Evolutionary conservation across 805 yeast species (phyloP).

Genomic region (Alloascoidea africana): DNA sequence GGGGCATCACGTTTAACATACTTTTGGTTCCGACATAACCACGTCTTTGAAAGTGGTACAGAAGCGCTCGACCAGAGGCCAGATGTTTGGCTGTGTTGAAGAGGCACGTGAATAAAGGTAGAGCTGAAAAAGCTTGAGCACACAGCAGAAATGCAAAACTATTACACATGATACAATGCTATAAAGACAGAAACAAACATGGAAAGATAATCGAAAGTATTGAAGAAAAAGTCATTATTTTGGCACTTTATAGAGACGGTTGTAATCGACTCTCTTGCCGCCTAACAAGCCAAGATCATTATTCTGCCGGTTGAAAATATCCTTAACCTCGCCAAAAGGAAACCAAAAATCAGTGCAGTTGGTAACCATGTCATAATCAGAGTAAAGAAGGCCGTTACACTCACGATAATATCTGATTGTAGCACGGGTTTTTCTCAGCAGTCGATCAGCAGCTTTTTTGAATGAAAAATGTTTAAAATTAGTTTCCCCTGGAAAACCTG

Average conservation of each 20-base stretch:
- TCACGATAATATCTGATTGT: not conserved
- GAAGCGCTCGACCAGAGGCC: no score
- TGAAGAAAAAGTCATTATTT: no score
- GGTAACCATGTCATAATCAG: constrained; percentile 51
- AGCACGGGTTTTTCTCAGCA: not conserved
- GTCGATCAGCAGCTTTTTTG: not conserved
- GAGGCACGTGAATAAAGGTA: no score
- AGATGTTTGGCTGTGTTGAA: no score
- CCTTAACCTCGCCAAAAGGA: constrained; percentile 21
- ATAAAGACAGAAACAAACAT: no score
- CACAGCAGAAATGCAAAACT: no score
- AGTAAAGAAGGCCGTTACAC: constrained; percentile 11
- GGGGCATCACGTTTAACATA: no score
- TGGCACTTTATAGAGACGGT: constrained; percentile 31
- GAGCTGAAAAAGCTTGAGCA: no score
- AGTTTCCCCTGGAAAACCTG: not conserved
- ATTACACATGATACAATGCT: no score
- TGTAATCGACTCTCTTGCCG: constrained; percentile 50
- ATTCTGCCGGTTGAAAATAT: constrained; percentile 17
- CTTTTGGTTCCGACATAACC: no score
- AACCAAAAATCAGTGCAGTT: constrained; percentile 79
- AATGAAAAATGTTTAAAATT: not conserved
- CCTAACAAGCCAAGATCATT: constrained; percentile 42
- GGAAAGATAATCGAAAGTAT: no score
- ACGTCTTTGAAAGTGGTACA: no score